Evolutionary conservation across 2,329 filamentous ascomycete species (phyloP).

Genomic region (Mariannaea elegans): DNA sequence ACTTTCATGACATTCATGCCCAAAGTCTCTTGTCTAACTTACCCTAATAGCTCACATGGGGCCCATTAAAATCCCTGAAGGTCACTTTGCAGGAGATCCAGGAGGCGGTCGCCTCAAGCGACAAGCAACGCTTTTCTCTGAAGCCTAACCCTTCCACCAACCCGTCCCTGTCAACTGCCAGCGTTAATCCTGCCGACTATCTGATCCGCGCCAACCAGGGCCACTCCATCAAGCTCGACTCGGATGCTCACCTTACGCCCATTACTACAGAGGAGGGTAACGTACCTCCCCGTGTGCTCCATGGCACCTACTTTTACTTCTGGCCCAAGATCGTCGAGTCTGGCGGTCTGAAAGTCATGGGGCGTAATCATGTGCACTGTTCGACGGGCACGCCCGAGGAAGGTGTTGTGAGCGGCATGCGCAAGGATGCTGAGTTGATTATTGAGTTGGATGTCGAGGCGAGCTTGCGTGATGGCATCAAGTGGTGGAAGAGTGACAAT

Average conservation of each 20-base stretch:
- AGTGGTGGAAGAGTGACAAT: constrained; percentile 84
- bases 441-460: constrained; percentile 78
- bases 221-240: constrained; percentile 81
- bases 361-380: constrained; percentile 89
- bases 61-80: constrained; percentile 71
- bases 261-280: constrained; percentile 67
- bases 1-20: no score
- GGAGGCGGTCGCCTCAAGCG: constrained; percentile 74
- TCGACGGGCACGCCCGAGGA: constrained; percentile 73
- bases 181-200: constrained; percentile 69
- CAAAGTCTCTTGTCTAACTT: neutral
- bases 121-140: constrained; percentile 91
- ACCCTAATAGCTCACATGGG: constrained; percentile 59
- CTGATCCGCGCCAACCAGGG: constrained; percentile 96
- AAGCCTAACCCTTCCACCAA: constrained; percentile 59
- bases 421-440: constrained; percentile 77
- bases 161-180: constrained; percentile 33
- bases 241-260: constrained; percentile 74
- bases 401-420: constrained; percentile 81
- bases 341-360: constrained; percentile 84
- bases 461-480: constrained; percentile 70
- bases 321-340: constrained; percentile 79
- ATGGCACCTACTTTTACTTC: constrained; percentile 87
- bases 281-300: constrained; percentile 75
- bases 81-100: constrained; percentile 80